Conservation (phyloP, 176 grass and related monocot species). For the Saccharum spontaneum region DNA sequence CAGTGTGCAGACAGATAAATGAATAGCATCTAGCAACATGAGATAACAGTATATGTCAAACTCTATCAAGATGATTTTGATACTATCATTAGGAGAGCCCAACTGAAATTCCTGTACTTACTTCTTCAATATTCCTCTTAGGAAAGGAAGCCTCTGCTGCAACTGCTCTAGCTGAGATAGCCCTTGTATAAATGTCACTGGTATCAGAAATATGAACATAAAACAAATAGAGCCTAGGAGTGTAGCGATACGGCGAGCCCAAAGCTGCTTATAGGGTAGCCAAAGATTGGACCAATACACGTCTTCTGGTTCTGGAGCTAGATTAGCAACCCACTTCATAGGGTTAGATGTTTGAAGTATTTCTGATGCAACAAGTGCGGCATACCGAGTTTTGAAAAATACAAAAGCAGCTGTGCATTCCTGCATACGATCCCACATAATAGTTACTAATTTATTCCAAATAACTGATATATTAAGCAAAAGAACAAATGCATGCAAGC, state of each 20-base stretch:
- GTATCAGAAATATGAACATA: slow-evolving; percentile 88
- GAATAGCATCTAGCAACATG: slow-evolving; percentile 6
- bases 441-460: slow-evolving; percentile 18
- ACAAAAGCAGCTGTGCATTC: slow-evolving; percentile 83
- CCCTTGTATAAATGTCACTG: slow-evolving; percentile 87
- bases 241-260: slow-evolving; percentile 77
- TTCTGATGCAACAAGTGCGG: slow-evolving; percentile 74
- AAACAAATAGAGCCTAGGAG: slow-evolving; percentile 70
- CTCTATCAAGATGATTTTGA: background rate
- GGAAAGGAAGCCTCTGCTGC: slow-evolving; percentile 74
- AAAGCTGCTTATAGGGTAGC: slow-evolving; percentile 78
- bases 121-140: slow-evolving; percentile 71
- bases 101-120: slow-evolving; percentile 41
- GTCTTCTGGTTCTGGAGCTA: slow-evolving; percentile 91
- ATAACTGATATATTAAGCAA: slow-evolving; percentile 9
- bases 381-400: slow-evolving; percentile 95
- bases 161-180: slow-evolving; percentile 85
- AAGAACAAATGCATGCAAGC: slow-evolving; percentile 11
- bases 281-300: slow-evolving; percentile 99
- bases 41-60: slow-evolving; percentile 24
- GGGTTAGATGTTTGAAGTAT: slow-evolving; percentile 87
- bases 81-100: slow-evolving; percentile 1
- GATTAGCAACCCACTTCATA: slow-evolving; percentile 76
- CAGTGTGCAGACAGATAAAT: background rate
- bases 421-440: slow-evolving; percentile 41